phyloP scores from a whole-genome alignment of 495 filamentous ascomycete genomes.

The Clohesyomyces aquaticus region DNA sequence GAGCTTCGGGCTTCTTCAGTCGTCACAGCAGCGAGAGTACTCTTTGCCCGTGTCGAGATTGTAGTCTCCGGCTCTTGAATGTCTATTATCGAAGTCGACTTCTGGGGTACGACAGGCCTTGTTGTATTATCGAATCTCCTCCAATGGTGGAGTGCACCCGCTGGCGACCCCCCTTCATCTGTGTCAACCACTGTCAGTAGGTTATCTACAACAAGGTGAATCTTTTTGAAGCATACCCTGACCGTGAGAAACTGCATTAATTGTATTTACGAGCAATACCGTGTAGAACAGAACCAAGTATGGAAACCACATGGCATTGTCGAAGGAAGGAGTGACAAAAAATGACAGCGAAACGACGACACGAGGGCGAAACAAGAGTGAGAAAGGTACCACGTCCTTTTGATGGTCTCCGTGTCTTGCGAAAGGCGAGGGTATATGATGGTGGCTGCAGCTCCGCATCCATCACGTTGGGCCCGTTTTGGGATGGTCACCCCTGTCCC shows the following conservation, averaged over 20 bases:
- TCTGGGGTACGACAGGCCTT: background rate
- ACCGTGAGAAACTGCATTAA: slow-evolving; percentile 27
- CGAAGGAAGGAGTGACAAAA: slow-evolving; percentile 34
- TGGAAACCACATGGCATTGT: slow-evolving; percentile 41
- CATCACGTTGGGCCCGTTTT: slow-evolving; percentile 28
- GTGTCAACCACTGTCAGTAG: background rate
- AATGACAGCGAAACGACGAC: slow-evolving; percentile 24
- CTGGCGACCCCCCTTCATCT: slow-evolving; percentile 4
- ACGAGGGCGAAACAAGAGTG: slow-evolving; percentile 31
- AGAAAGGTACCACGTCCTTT: slow-evolving; percentile 26
- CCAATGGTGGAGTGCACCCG: background rate
- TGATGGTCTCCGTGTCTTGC: slow-evolving; percentile 18
- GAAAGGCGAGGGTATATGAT: slow-evolving; percentile 34
- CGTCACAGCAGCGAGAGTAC: background rate
- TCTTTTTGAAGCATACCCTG: slow-evolving; percentile 17
- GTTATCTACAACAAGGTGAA: background rate
- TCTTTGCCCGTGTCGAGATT: background rate
- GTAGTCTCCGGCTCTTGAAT: slow-evolving; percentile 9
- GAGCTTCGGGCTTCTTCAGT: background rate
- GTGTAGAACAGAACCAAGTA: slow-evolving; percentile 30
- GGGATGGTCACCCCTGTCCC: slow-evolving; percentile 27
- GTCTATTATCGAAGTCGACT: background rate
- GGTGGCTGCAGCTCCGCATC: slow-evolving; percentile 24
- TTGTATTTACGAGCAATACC: slow-evolving; percentile 34
- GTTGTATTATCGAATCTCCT: background rate